Conservation (phyloP, 2,329 filamentous ascomycete genomes). For the Alternaria angustiovoidea region DNA sequence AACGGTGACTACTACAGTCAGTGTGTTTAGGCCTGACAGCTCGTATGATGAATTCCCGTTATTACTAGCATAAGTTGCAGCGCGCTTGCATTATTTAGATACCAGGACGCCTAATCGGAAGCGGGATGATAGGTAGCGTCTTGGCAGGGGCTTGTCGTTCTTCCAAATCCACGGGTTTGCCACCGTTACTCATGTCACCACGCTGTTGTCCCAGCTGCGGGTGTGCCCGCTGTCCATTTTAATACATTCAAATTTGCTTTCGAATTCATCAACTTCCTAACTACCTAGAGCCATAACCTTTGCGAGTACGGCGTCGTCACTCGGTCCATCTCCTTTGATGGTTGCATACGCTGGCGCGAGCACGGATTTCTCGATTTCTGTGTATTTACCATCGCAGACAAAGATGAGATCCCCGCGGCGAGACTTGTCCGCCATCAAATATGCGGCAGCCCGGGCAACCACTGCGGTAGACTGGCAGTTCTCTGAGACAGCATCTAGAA, state of each 20-base stretch:
- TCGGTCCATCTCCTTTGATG: constrained; percentile 28
- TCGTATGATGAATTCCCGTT: not conserved
- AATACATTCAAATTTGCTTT: not conserved
- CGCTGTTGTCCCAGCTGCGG: not conserved
- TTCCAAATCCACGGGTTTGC: not conserved
- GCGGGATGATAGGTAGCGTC: not conserved
- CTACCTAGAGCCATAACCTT: constrained; percentile 23
- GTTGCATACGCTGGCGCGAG: constrained; percentile 29
- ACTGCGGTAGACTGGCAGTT: constrained; percentile 55
- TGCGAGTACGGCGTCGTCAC: constrained; percentile 32
- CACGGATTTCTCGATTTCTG: constrained; percentile 61
- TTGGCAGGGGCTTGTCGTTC: not conserved
- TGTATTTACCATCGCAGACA: constrained; percentile 58
- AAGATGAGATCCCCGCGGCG: constrained; percentile 64
- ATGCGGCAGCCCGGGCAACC: constrained; percentile 60
- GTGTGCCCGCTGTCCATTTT: not conserved
- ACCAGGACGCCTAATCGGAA: not conserved
- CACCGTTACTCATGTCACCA: not conserved
- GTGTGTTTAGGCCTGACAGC: constrained; percentile 17
- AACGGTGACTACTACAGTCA: constrained; percentile 41
- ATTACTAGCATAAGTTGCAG: too few relatives aligned
- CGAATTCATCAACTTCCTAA: constrained; percentile 3
- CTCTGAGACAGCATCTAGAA: constrained; percentile 48
- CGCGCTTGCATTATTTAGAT: not conserved
- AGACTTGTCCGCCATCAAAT: constrained; percentile 59